Base-by-base conservation (phyloP, 805 yeast species). In the Vanderwaltozyma yarrowii region DNA sequence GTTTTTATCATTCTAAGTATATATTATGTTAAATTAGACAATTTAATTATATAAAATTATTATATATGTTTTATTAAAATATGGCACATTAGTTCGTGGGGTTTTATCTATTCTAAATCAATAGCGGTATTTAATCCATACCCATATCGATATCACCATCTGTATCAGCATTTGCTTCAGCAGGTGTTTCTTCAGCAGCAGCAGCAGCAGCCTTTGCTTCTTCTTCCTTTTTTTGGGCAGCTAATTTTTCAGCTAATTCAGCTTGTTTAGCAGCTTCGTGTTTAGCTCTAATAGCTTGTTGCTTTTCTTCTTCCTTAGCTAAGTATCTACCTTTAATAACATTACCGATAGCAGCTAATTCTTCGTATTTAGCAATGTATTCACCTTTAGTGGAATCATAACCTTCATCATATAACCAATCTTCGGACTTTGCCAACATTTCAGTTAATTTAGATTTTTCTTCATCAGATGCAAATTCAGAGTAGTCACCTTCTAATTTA, bases 331-430 rank as follows among this genome's bases (percentile, higher is more conserved):
- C 97, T 70, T 80, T 83, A 67, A 92, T 86, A 51, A 92, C 70
- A 74, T 92, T 89, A 65, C 98, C 98, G 52, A 80, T 71, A 31
- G 95, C 75, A 33, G 96, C 94, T 58, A 92, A 78, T 67, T 92
- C 98, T 70, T 92, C 97, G 69, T 87, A 87, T 69, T 84, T 88
- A 59, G 98, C 97, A 66, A 94, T 80, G 74, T 89, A 92, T 64
- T 82, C 85, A 54, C 92, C 98, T 77, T 92, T 88, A 58, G 88
- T 74, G 46, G 96, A 76, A 65, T 92, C 99, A 61, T 84, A 87
- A 60, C 97, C 97, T 41, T 87, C 98, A 45, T 83, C 95, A 67
- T 92, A 92, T 58, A 92, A 77, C 99, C 99, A 92, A 60, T 89
- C 96, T 74, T 92, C 98, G 49, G 97, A 78, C 64, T 78, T 80